Base-by-base conservation (phyloP, 257 asterid genomes). In the Avicennia marina region DNA sequence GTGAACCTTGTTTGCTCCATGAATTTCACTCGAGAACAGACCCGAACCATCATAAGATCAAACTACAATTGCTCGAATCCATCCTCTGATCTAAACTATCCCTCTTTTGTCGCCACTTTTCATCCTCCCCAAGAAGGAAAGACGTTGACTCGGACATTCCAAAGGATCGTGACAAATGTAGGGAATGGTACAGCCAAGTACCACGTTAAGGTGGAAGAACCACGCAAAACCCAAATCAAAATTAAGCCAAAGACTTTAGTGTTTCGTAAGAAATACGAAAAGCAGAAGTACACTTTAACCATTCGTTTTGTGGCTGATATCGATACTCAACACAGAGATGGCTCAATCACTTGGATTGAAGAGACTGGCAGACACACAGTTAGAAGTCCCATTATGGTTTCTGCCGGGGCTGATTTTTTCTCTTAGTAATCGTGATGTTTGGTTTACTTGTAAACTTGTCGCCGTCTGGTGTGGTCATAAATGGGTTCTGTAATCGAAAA, bases 1-100 rank as follows among this genome's bases (percentile, higher is more conserved):
- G 77, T 69, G 0, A 58, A 77, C 54, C 83, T 77, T 0, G 74
- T 72, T 0, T 77, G 83, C 19, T 57, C 79, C 21, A 61, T 77
- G 83, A 69, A 69, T 27, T 72, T 62, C 66, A 77, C 79, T 13
- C 34, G 42, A 6, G 58, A 72, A 2, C 83, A 77, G 36, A 72
- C 76, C 17, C 68, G 25, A 40, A 62, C 69, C 2, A 53, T 77
- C 58, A 43, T 63, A 12, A 65, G 69, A 41, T 66, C 83, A 2
- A 58, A 27, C 59, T 62, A 72, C 71, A 68, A 61, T 13, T 76
- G 79, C 76, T 72, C 74, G 24, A 65, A 51, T 34, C 71, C 82
- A 16, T 61, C 71, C 2, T 58, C 77, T 0, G 83, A 77, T 29
- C 49, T 73, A 56, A 77, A 77, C 24, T 73, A 77, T 54, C 80